Evolutionary conservation across 345 rosid genomes (phyloP), one percentile per base, ranked within the genome.

Genomic region (Nephelium lappaceum): DNA sequence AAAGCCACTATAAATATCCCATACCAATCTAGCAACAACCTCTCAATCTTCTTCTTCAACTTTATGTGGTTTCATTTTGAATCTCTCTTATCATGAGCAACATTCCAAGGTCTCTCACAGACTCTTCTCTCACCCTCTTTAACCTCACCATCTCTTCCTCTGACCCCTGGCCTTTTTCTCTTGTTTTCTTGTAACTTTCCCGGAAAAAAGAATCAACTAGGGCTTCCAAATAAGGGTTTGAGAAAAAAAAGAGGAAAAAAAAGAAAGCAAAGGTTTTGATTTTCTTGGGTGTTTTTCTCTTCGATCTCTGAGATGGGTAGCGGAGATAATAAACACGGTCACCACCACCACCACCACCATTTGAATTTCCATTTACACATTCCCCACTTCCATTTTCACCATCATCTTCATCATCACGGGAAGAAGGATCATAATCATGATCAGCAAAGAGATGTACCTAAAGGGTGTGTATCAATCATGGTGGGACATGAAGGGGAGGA

Each of bases 121-220:
- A 92, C 79, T 89, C 94, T 72, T 86, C 89, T 75, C 83, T 93
- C 36, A 86, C 93, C 77, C 87, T 91, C 57, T 95, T 95, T 81
- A 85, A 84, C 69, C 92, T 93, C 8, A 87, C 88, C 42, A 95
- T 95, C 25, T 95, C 98, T 76, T 75, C 94, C 36, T 88, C 98
- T 25, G 98, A 93, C 53, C 94, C 95, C 38, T 95, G 98, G 98
- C 98, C 98, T 62, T 95, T 95, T 75, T 84, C 91, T 85, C 43
- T 61, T 72, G 38, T 80, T 69, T 73, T 79, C 82, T 86, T 81
- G 39, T 91, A 81, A 73, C n/a, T n/a, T n/a, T 11, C 24, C 10
- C 67, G 31, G 16, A 60, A 55, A 49, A 49, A 49, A 49, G 5
- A 49, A 0, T 11, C 36, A 23, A 12, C 3, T 0, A 16, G 11